A percentile compares a stretch with the other conserved stretches of the same genome.
phyloP scores from a whole-genome alignment of 1,284 basidiomycete species.

The Sporisorium graminicola region DNA sequence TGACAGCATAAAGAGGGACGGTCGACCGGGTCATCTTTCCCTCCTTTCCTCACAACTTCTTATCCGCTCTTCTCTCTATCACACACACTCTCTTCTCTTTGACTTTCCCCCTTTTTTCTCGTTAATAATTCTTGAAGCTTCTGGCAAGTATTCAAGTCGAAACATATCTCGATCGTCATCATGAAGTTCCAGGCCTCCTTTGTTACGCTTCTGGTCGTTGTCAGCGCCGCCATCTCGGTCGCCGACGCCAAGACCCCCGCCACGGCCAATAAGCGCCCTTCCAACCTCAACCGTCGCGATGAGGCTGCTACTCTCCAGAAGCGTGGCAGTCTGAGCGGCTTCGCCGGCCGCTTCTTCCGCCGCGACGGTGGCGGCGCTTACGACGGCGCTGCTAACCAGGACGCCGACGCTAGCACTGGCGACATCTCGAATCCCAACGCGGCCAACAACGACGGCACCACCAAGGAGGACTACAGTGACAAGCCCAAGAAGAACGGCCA shows the following conservation, averaged over 20 bases:
- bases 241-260: constrained; percentile 31
- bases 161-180: constrained; percentile 9
- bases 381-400: not conserved
- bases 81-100: constrained; percentile 5
- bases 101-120: not conserved
- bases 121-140: constrained; percentile 16
- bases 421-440: constrained; percentile 5
- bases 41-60: not conserved
- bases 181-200: constrained; percentile 52
- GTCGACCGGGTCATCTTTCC: not conserved
- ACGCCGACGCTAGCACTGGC: constrained; percentile 10
- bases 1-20: constrained; percentile 12
- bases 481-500: not conserved
- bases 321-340: constrained; percentile 26
- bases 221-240: constrained; percentile 51
- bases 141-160: constrained; percentile 37
- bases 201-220: constrained; percentile 40
- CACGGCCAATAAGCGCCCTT: constrained; percentile 42
- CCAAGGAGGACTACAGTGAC: constrained; percentile 18
- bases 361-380: constrained; percentile 19
- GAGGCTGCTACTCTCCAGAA: constrained; percentile 30
- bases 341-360: constrained; percentile 36
- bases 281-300: constrained; percentile 35
- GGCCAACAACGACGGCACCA: not conserved
- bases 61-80: not conserved